phyloP scores from a whole-genome alignment of 805 yeast species.

The Saturnispora mendoncae region DNA sequence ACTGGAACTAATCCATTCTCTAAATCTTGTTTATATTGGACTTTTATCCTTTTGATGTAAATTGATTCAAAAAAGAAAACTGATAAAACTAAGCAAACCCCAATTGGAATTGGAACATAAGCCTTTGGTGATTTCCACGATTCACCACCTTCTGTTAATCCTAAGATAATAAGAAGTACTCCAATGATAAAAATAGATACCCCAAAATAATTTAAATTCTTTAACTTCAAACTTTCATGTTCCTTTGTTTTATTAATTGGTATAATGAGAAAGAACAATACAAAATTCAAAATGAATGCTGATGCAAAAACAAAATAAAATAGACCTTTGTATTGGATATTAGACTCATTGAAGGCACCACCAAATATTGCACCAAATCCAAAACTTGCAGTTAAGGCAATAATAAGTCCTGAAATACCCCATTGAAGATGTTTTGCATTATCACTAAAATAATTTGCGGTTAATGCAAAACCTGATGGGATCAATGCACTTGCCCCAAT shows the following conservation, averaged over 20 bases:
- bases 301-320: constrained; percentile 32
- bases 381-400: constrained; percentile 24
- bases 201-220: constrained; percentile 32
- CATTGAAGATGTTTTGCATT: constrained; percentile 7
- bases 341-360: constrained; percentile 34
- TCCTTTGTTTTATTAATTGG: constrained; percentile 25
- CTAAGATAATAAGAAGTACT: constrained; percentile 32
- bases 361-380: constrained; percentile 37
- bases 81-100: constrained; percentile 25
- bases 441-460: constrained; percentile 19
- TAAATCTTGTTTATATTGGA: constrained; percentile 1
- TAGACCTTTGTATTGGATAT: constrained; percentile 32
- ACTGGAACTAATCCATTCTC: background rate
- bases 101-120: constrained; percentile 35
- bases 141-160: constrained; percentile 38
- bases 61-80: constrained; percentile 27
- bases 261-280: constrained; percentile 21
- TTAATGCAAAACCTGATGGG: constrained; percentile 25
- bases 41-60: constrained; percentile 14
- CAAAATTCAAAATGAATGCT: constrained; percentile 15
- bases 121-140: constrained; percentile 34
- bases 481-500: constrained; percentile 33
- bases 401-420: constrained; percentile 14
- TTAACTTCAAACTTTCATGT: constrained; percentile 16
- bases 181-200: constrained; percentile 29